Evolutionary conservation across 768 basidiomycete species (phyloP), one percentile per base, ranked within the genome.

Genomic region (Hypholoma fasciculare): DNA sequence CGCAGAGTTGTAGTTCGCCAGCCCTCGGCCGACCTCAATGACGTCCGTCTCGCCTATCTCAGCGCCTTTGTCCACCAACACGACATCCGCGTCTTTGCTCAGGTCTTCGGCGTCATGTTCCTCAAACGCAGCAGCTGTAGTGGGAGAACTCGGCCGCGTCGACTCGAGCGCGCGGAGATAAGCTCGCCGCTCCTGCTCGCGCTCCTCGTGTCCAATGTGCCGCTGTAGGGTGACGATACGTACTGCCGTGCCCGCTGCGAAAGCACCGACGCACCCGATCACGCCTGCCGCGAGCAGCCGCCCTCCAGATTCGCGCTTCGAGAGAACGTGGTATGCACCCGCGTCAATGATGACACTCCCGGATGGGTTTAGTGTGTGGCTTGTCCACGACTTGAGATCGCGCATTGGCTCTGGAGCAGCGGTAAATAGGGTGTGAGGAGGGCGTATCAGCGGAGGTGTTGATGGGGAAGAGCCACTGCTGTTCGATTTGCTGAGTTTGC

Each of bases 161-260:
- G 72, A 65, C 49, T 78, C 77, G 36, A 78, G 58, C 6, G 69
- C 75, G 56, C 63, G 69, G 49, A 72, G 65, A 68, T 82, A 80
- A 52, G 71, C 67, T 49, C 62, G 65, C 57, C 58, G 69, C 54
- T 68, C 70, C 36, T 64, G 68, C 20, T 63, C 73, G 68, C 49
- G 64, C 48, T 59, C 71, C 71, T 63, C 70, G 64, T 56, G 62
- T 30, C 43, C 60, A 40, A 43, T 65, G 23, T 72, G 62, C 14
- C 67, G 59, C 51, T 63, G 67, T 36, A 76, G 74, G 34, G 92
- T 80, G 56, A 90, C 79, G 50, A 98, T 87, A 34, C 87, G 82
- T 40, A 99, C 96, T 5, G 96, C 97, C 72, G 98, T 96, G 5
- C 95, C 94, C 1, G 90, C 89, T 1, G 96, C 96, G 69, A 98